Evolutionary conservation across 306 rosid genomes (phyloP), one percentile per base, ranked within the genome.

Genomic region (Dicorynia guianensis): DNA sequence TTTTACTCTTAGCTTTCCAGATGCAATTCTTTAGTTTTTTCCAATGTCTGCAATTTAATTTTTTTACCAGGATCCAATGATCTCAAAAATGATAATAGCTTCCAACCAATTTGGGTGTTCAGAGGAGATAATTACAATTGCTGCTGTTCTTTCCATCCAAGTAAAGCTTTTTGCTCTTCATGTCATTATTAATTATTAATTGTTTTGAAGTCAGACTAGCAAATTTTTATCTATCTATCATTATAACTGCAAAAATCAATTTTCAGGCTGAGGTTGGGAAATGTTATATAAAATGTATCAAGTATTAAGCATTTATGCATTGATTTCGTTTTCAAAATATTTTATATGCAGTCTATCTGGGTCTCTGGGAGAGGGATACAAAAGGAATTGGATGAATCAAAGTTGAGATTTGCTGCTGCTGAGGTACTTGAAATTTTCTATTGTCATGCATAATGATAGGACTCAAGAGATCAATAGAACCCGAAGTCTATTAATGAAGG

Each of bases 301-400:
- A 46, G 30, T 46, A 36, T 46, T 44, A 3, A 64, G 42, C 25
- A 38, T 75, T 42, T 8, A 54, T 47, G 40, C 38, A 48, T 79
- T 78, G 71, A 69, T 55, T 76, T 81, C 39, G 72, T 20, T 83
- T 83, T 70, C 78, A 73, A 75, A 63, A 69, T 47, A 40, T 79
- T 69, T 60, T 52, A 77, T 53, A 20, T 85, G 86, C 88, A 94
- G 97, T 85, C 98, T 72, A 91, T 94, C 82, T 94, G 97, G 97
- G 78, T 78, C 53, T 82, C 94, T 49, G 96, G 89, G 72, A 79
- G 97, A 85, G 98, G 98, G 87, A 86, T 82, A 59, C 93, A 88
- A 61, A 91, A 81, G 86, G 98, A 94, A 62, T 80, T 90, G 48
- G 98, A 94, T 87, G 97, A 91, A 86, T 97, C 96, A 40, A 94